These are phyloP conservation scores for Zymoseptoria tritici DNA, from an alignment of 2,329 filamentous ascomycete species.

Conservation along the genomic window DNA sequence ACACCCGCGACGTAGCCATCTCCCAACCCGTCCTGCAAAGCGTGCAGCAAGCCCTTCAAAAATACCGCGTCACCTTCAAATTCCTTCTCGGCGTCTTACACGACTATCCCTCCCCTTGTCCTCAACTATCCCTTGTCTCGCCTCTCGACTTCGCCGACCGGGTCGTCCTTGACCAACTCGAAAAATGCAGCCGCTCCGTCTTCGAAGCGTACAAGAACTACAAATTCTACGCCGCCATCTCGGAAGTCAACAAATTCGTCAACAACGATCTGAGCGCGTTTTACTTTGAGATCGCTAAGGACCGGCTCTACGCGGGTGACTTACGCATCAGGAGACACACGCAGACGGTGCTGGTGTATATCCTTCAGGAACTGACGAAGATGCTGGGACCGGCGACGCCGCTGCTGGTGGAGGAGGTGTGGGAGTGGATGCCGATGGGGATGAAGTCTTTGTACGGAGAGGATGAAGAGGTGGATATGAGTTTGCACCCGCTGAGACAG, in stretches of 20 bases:
- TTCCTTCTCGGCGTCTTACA: constrained; percentile 68
- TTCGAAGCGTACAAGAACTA: constrained; percentile 59
- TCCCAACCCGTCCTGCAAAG: constrained; percentile 69
- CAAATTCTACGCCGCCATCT: constrained; percentile 75
- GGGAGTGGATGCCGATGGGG: constrained; percentile 61
- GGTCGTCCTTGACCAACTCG: constrained; percentile 69
- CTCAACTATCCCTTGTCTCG: constrained; percentile 7
- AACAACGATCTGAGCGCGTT: constrained; percentile 80
- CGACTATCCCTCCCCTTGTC: constrained; percentile 31
- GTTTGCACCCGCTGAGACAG: constrained; percentile 20
- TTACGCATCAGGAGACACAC: constrained; percentile 53
- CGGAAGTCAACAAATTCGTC: constrained; percentile 71
- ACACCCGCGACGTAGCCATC: constrained; percentile 78
- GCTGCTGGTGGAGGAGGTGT: constrained; percentile 78
- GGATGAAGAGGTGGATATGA: neutral
- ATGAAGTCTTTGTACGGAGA: constrained; percentile 12
- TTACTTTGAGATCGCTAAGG: constrained; percentile 89
- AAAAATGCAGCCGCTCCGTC: constrained; percentile 57
- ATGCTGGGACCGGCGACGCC: constrained; percentile 79
- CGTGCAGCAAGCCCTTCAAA: constrained; percentile 69
- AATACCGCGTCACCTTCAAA: constrained; percentile 83
- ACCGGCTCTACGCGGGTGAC: constrained; percentile 79
- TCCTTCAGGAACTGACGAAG: constrained; percentile 65
- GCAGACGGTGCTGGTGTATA: constrained; percentile 50
- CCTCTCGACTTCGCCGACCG: constrained; percentile 45